Base-by-base conservation (phyloP, 306 rosid species). In the Cicer pinnatifidum region DNA sequence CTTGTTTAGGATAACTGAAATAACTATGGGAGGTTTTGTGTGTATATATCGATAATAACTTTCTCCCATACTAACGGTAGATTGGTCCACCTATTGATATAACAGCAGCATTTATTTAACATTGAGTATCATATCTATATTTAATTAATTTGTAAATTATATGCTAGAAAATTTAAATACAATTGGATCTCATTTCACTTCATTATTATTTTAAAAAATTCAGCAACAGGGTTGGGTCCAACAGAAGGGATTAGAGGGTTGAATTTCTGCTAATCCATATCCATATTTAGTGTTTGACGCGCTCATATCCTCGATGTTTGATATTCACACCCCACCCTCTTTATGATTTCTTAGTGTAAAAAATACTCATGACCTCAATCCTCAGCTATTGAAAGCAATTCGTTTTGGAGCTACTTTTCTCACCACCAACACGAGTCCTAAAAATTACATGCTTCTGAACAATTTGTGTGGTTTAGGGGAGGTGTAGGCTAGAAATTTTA, bases 11-110 rank as follows among this genome's bases (percentile, higher is more conserved):
- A 60, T 60, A 60, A 73, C 52, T 73, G 51, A 54, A 62, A 43
- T 81, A 37, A 71, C 62, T 40, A 67, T 68, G 67, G 84, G 71
- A 67, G 72, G 19, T 15, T 52, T 3, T 70, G 75, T 79, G 86
- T 65, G 73, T 19, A 82, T 68, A 74, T 17, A 78, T 52, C 56
- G 58, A 73, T 78, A 38, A 59, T 38, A 23, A 10, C 75, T 54
- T 45, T 45, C 72, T 33, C 37, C 64, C 46, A 5, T 73, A 41
- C 45, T 39, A 51, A 62, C 41, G 39, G 9, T 61, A 70, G 68
- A 69, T 41, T 33, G 51, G 48, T 33, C 33, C 38, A 3, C 54
- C 5, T 12, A 16, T 17, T 62, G 69, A 77, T 59, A 43, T 16
- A 41, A 20, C 6, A 43, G 56, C 19, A 1, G 9, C 20, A 60